phyloP scores from a whole-genome alignment of 306 rosid genomes.

The Quercus suber region DNA sequence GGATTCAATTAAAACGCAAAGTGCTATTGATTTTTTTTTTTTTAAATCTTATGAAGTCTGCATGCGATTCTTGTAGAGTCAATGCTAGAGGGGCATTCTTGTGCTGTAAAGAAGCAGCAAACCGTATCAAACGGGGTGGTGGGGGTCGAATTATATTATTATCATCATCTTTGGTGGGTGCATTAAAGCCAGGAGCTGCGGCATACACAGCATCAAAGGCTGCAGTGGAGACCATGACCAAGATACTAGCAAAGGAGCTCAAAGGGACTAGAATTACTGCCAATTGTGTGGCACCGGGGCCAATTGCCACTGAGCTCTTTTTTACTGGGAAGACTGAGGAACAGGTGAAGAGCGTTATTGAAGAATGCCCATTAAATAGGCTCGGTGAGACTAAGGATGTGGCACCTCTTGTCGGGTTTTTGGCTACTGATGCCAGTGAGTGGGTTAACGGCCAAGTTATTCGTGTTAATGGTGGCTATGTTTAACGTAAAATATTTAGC shows the following conservation, averaged over 20 bases:
- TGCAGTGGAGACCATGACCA: constrained; percentile 56
- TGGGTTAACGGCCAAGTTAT: constrained; percentile 64
- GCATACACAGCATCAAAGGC: constrained; percentile 56
- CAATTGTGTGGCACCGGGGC: constrained; percentile 63
- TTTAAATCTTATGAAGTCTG: neutral
- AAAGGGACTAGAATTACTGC: constrained; percentile 49
- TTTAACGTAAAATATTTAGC: neutral
- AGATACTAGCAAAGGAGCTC: constrained; percentile 55
- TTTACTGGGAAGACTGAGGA: constrained; percentile 43
- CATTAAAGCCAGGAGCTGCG: constrained; percentile 23
- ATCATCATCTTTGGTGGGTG: constrained; percentile 39
- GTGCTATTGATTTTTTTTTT: neutral
- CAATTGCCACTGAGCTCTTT: constrained; percentile 44
- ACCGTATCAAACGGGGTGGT: constrained; percentile 49
- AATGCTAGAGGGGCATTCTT: constrained; percentile 49
- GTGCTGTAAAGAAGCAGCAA: constrained; percentile 47
- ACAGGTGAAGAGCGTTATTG: constrained; percentile 5
- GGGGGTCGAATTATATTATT: constrained; percentile 50
- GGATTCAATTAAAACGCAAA: neutral
- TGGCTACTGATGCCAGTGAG: constrained; percentile 38
- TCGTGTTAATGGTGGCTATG: constrained; percentile 51
- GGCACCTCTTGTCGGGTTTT: constrained; percentile 43
- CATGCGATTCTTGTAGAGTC: constrained; percentile 9
- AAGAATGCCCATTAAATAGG: constrained; percentile 28
- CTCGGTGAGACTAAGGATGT: constrained; percentile 47